These are phyloP conservation scores for Pittosporum tobira DNA, from an alignment of 129 eudicot genomes.

Conservation along the genomic window DNA sequence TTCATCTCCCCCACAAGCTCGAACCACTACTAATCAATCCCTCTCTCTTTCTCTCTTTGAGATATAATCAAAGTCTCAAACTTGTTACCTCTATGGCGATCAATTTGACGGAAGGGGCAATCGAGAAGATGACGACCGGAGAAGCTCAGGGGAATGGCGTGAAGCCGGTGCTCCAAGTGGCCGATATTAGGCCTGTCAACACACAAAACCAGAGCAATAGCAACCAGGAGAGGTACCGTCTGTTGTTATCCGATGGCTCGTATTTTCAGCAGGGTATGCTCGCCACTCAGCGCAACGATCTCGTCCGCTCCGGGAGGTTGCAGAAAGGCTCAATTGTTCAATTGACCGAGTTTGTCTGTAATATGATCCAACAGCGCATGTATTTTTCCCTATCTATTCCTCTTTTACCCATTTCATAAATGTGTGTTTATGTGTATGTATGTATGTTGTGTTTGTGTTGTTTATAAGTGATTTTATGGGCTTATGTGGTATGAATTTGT, in stretches of 20 bases:
- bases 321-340: slow-evolving; percentile 58
- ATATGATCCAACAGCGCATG: slow-evolving; percentile 45
- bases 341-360: slow-evolving; percentile 47
- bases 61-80: slow-evolving; percentile 5
- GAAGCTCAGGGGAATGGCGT: slow-evolving; percentile 16
- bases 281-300: slow-evolving; percentile 53
- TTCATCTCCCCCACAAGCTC: no score
- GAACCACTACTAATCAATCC: no score
- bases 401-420: background rate
- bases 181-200: slow-evolving; percentile 34
- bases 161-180: slow-evolving; percentile 60
- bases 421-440: background rate
- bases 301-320: slow-evolving; percentile 41
- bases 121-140: slow-evolving; percentile 26
- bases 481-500: no score
- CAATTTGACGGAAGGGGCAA: slow-evolving; percentile 40
- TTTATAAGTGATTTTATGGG: no score
- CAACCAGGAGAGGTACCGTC: slow-evolving; percentile 42
- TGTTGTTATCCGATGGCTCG: slow-evolving; percentile 61
- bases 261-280: slow-evolving; percentile 68
- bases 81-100: slow-evolving; percentile 26
- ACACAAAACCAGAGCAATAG: slow-evolving; percentile 20
- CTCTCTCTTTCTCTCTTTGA: no score
- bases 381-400: slow-evolving; percentile 13
- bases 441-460: background rate